phyloP scores from a whole-genome alignment of 805 yeast genomes.

The Metschnikowia lunata region DNA sequence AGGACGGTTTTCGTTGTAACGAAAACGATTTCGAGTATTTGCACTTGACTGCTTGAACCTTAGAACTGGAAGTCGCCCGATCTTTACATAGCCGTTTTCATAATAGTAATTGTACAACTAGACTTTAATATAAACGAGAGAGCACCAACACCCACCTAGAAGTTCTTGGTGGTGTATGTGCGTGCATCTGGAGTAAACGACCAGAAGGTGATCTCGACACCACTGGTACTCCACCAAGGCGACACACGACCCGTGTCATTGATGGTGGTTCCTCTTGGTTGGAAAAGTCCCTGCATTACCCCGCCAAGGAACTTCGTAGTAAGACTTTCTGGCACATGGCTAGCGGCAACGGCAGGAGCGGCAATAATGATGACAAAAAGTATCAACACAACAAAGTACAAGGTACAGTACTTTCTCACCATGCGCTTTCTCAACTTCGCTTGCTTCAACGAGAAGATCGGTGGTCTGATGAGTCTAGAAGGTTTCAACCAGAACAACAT shows the following conservation, averaged over 20 bases:
- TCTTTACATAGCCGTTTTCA: neutral
- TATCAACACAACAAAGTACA: conserved; percentile 68
- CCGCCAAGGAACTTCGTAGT: conserved; percentile 27
- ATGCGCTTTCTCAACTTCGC: conserved; percentile 94
- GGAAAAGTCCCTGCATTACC: conserved; percentile 67
- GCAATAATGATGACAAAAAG: conserved; percentile 73
- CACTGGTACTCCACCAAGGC: conserved; percentile 18
- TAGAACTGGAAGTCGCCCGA: neutral
- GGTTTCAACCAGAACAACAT: conserved; percentile 99
- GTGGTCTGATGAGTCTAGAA: conserved; percentile 93
- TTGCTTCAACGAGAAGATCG: conserved; percentile 94
- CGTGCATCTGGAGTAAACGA: conserved; percentile 48
- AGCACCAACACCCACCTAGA: conserved; percentile 6
- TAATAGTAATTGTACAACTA: conserved; percentile 12
- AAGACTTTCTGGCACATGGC: conserved; percentile 41
- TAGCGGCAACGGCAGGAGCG: conserved; percentile 88
- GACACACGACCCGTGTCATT: conserved; percentile 70
- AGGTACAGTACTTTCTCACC: conserved; percentile 86
- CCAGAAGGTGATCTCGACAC: conserved; percentile 39
- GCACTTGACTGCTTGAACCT: too few species aligned
- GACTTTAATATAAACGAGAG: conserved; percentile 1
- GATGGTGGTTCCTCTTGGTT: conserved; percentile 77
- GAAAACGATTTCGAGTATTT: too few species aligned
- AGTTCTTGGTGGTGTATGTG: conserved; percentile 56
- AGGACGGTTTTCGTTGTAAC: too few species aligned